phyloP scores from a whole-genome alignment of 768 basidiomycete genomes.

The Suillus brevipes region DNA sequence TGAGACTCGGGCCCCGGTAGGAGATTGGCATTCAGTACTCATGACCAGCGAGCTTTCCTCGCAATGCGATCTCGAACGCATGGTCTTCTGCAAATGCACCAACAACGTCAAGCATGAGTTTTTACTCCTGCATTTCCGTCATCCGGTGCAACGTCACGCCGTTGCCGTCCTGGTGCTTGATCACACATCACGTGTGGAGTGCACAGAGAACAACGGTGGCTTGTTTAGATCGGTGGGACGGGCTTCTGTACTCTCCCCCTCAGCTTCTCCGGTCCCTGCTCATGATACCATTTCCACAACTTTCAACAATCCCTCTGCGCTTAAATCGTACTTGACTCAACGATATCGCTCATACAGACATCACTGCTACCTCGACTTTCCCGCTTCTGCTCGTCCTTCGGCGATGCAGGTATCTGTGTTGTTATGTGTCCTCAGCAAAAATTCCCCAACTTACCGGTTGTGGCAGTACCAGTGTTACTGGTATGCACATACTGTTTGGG shows the following conservation, averaged over 20 bases:
- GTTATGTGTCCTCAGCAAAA: background rate
- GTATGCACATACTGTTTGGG: background rate
- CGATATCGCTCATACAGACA: too few relatives aligned
- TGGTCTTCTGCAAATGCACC: background rate
- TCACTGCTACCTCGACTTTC: background rate
- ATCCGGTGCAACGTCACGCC: background rate
- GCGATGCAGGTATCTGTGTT: background rate
- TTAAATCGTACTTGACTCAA: too few relatives aligned
- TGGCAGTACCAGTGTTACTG: background rate
- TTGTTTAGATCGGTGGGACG: too few relatives aligned
- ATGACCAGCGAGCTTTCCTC: background rate
- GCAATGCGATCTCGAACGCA: too few relatives aligned
- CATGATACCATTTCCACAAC: too few relatives aligned
- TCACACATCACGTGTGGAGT: too few relatives aligned
- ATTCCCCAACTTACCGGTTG: background rate
- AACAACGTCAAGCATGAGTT: background rate
- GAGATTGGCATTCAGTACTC: too few relatives aligned
- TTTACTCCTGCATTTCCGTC: background rate
- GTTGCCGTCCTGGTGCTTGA: too few relatives aligned
- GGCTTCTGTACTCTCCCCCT: too few relatives aligned
- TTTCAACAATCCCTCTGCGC: too few relatives aligned
- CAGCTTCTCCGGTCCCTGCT: too few relatives aligned
- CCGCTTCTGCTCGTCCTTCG: background rate
- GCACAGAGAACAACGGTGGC: background rate
- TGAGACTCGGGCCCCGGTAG: too few relatives aligned